phyloP scores from a whole-genome alignment of 192 early-diverging fungal genomes.

The Jimgerdemannia lactiflua region DNA sequence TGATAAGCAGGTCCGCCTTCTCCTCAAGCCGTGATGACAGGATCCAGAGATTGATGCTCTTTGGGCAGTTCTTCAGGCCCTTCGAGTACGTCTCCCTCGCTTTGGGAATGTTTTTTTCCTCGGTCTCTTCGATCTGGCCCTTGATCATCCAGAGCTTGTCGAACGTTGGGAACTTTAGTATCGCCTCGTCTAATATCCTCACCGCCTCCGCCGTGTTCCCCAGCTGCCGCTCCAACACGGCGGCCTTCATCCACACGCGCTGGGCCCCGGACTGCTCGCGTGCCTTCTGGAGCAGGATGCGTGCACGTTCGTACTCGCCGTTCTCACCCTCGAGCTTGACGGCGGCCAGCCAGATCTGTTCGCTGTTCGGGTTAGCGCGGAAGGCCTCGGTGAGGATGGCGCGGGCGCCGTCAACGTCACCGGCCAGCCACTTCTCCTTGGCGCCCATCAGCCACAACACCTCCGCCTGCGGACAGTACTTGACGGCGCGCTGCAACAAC shows the following conservation, averaged over 20 bases:
- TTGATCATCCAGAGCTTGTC: constrained; percentile 96
- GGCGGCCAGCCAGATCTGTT: constrained; percentile 94
- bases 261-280: constrained; percentile 72
- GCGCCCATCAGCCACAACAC: constrained; percentile 96
- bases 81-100: constrained; percentile 73
- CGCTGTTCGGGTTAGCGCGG: constrained; percentile 85
- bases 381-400: constrained; percentile 84
- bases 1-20: constrained; percentile 54
- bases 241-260: constrained; percentile 96
- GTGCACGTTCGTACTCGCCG: constrained; percentile 73
- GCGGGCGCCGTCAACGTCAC: constrained; percentile 81
- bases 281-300: constrained; percentile 70
- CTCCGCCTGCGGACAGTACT: constrained; percentile 88
- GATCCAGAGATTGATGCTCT: constrained; percentile 78
- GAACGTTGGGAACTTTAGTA: constrained; percentile 68
- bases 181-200: constrained; percentile 58
- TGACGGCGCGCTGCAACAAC: constrained; percentile 81
- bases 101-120: constrained; percentile 49
- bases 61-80: constrained; percentile 76
- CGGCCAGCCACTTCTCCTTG: constrained; percentile 89
- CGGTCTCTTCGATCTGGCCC: constrained; percentile 68
- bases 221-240: constrained; percentile 79
- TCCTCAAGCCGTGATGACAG: constrained; percentile 80
- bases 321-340: constrained; percentile 96
- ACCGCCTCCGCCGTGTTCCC: constrained; percentile 64